Base-by-base conservation (phyloP, 805 yeast genomes). In the Myxozyma sirexii region DNA sequence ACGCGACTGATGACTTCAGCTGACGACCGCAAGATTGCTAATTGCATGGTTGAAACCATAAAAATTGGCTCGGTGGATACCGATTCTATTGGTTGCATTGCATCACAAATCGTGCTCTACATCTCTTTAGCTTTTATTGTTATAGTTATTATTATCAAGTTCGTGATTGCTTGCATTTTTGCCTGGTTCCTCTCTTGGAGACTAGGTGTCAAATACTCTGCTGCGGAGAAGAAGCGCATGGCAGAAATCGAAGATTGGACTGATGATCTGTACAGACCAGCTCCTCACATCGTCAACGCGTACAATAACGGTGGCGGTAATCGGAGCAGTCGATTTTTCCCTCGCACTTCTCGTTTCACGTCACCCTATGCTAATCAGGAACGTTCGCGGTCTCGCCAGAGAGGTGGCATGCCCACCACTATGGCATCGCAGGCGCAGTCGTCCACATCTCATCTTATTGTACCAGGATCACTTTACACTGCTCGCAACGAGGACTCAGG, bases 71-170 rank as follows among this genome's bases (percentile, higher is more conserved):
- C 84, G 50, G 83, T 94, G 43, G 98, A 94, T 71, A 84, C 92
- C 1, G 89, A 88, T 39, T 85, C 96, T 5, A 84, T 94, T 69
- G 99, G 99, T 4, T 94, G 99, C 76, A 85, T 94, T 70, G 96
- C 97, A 0, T 90, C 97, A 0, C 77, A 84, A 56, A 84, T 92
- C 41, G 97, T 94, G 0, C 80, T 94, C 61, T 83, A 84, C 67
- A 81, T 87, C 5, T 88, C 97, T 0, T 80, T 94, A 69, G 86
- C 88, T 8, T 90, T 94, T 71, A 92, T 94, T 68, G 78, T 94
- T 59, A 81, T 96, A 1, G 83, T 94, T 55, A 96, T 91, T 24
- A 70, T 85, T 54, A 79, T 79, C 44, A 92, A 92, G 75, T 94
- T 94, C 68, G 57, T 87, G 13, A 78, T 93, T 72, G 97, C 99